phyloP scores from a whole-genome alignment of 768 basidiomycete species.

The Rhodotorula diobovata region DNA sequence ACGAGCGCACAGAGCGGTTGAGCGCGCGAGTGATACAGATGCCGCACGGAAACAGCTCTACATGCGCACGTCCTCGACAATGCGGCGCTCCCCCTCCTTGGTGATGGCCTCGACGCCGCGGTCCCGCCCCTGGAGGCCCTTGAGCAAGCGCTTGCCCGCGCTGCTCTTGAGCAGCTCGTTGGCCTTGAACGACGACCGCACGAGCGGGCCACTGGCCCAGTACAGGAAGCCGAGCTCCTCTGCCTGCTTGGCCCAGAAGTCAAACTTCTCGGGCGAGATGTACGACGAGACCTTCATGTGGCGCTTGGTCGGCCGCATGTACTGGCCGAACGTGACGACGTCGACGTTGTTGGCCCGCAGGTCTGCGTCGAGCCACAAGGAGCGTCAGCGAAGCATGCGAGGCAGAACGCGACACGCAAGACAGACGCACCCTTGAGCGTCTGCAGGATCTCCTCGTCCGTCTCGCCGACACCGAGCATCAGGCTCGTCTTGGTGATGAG shows the following conservation, averaged over 20 bases:
- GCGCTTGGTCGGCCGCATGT: slow-evolving; percentile 97
- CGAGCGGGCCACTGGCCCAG: slow-evolving; percentile 92
- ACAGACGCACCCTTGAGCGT: slow-evolving; percentile 66
- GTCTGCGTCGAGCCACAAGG: slow-evolving; percentile 53
- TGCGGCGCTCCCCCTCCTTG: slow-evolving; percentile 21
- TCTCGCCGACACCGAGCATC: slow-evolving; percentile 96
- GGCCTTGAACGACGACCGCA: slow-evolving; percentile 95
- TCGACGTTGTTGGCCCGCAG: slow-evolving; percentile 83
- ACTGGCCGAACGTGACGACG: slow-evolving; percentile 98
- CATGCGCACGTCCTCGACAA: slow-evolving; percentile 25
- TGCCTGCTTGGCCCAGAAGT: slow-evolving; percentile 80
- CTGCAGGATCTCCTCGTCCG: slow-evolving; percentile 70
- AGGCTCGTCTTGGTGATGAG: slow-evolving; percentile 92
- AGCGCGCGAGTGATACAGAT: neutral
- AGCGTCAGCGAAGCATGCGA: neutral
- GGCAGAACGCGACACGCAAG: slow-evolving; percentile 4
- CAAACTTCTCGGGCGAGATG: slow-evolving; percentile 88
- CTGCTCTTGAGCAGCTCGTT: slow-evolving; percentile 44
- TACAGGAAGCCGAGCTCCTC: slow-evolving; percentile 95
- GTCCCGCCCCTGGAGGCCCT: slow-evolving; percentile 23
- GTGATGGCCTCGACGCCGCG: slow-evolving; percentile 28
- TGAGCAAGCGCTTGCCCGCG: slow-evolving; percentile 34
- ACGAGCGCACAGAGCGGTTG: neutral
- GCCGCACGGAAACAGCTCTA: neutral
- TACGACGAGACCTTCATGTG: slow-evolving; percentile 99